A percentile compares a stretch with the other conserved stretches of the same genome.
Conservation (phyloP, 1,284 basidiomycete species). For the Sporisorium scitamineum region DNA sequence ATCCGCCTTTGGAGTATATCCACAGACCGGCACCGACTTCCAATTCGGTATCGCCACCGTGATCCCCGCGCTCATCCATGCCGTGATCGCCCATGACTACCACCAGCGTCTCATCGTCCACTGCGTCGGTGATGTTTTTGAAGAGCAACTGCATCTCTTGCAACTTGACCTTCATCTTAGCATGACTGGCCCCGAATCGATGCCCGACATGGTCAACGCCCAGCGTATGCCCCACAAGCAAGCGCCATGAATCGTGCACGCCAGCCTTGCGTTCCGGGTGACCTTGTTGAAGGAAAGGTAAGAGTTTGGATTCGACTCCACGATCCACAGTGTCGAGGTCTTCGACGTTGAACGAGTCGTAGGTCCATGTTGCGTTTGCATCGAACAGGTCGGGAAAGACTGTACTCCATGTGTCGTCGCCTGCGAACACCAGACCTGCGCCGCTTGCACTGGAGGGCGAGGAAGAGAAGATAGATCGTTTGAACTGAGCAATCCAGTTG, state of each 20-base stretch:
- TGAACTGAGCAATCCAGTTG: constrained; percentile 74
- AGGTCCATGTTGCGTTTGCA: constrained; percentile 80
- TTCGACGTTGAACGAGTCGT: constrained; percentile 98
- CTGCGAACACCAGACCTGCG: constrained; percentile 79
- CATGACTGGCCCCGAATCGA: constrained; percentile 88
- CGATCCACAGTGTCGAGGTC: constrained; percentile 95
- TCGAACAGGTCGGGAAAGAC: constrained; percentile 85
- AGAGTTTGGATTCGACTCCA: constrained; percentile 85
- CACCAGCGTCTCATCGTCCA: constrained; percentile 74
- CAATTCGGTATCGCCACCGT: constrained; percentile 88
- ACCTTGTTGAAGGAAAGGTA: constrained; percentile 77
- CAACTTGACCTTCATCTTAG: constrained; percentile 86
- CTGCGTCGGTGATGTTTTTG: constrained; percentile 36
- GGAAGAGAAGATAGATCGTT: constrained; percentile 58
- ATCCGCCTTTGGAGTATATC: constrained; percentile 76
- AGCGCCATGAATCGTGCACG: constrained; percentile 74
- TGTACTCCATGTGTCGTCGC: constrained; percentile 95
- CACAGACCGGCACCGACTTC: constrained; percentile 90
- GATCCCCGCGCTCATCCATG: constrained; percentile 94
- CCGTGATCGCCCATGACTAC: constrained; percentile 96
- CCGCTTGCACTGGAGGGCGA: background rate
- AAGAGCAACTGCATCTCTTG: constrained; percentile 72
- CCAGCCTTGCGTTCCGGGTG: constrained; percentile 22
- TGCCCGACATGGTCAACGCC: constrained; percentile 98
- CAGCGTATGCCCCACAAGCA: constrained; percentile 93